These are phyloP conservation scores for Phytophthora parvispora DNA, from an alignment of 352 stramenopile genomes.

Conservation along the genomic window DNA sequence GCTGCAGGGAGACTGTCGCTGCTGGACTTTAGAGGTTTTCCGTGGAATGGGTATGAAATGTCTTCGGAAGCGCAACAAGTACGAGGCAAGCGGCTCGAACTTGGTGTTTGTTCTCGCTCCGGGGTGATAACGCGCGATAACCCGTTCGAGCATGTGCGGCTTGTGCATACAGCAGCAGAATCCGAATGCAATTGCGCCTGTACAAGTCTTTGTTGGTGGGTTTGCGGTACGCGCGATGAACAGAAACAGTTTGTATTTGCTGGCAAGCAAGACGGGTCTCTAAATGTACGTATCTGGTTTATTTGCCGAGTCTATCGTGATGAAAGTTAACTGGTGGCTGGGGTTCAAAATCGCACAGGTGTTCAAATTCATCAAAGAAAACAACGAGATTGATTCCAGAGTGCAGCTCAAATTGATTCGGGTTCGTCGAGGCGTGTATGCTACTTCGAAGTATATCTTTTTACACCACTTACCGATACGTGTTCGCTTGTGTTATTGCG, in stretches of 20 bases:
- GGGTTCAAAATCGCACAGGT: slow-evolving; percentile 13
- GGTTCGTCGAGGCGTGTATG: slow-evolving; percentile 4
- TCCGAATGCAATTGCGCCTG: slow-evolving; percentile 5
- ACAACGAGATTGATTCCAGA: neutral
- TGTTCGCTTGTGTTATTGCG: neutral
- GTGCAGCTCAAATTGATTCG: slow-evolving; percentile 21
- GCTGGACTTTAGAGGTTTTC: slow-evolving; percentile 43
- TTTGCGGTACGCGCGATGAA: neutral
- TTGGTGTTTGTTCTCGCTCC: slow-evolving; percentile 37
- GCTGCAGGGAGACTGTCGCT: slow-evolving; percentile 33
- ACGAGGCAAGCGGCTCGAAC: slow-evolving; percentile 36
- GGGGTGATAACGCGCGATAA: slow-evolving; percentile 45
- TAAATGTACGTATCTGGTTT: slow-evolving; percentile 35
- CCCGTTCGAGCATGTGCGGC: slow-evolving; percentile 41
- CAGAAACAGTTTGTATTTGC: slow-evolving; percentile 44
- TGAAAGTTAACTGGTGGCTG: neutral
- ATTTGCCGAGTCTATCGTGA: neutral
- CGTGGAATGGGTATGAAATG: slow-evolving; percentile 11
- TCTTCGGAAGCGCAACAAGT: neutral
- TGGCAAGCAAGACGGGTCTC: slow-evolving; percentile 45
- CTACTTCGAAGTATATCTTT: neutral
- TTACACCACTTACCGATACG: slow-evolving; percentile 1
- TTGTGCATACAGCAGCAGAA: slow-evolving; percentile 25
- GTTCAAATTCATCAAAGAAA: slow-evolving; percentile 20
- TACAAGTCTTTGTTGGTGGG: slow-evolving; percentile 46